Base-by-base conservation (phyloP, 768 basidiomycete species). In the Floccularia luteovirens region DNA sequence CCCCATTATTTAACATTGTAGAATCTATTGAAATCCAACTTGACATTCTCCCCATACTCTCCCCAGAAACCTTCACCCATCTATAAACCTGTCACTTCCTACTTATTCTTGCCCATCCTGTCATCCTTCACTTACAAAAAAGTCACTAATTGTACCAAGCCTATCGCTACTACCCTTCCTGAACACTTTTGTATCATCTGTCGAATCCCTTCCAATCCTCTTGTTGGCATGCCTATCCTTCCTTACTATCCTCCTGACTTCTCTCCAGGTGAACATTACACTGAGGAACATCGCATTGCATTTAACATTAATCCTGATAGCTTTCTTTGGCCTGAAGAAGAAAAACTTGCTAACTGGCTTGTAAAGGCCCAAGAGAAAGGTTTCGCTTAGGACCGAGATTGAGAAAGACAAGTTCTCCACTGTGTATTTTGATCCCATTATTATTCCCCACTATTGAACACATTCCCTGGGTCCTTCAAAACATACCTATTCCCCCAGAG, bases 241-340 rank as follows among this genome's bases (percentile, higher is more conserved):
- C 21, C 27, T 7, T 35, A 37, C 2, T 30, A 42, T 6, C 49
- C 49, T 0, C 44, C 43, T 0, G 35, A 28, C 11, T 53, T 55
- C 38, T 12, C 10, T 5, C 49, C 53, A 3, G 42, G 39, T 1
- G 28, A 24, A 0, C 36, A 54, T 2, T 58, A 57, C 25, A 59
- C 51, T 0, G 13, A 41, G 13, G 59, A 59, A 36, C 5, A 46
- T 2, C 51, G 42, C 24, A 43, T 48, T 0, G 41, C 39, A 0
- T 32, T 56, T 2, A 47, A 56, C 1, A 27, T 50, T 0, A 45
- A 46, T 4, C 38, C 49, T 3, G 22, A 31, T 0, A 45, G 38
- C 1, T 69, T 69, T 39, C 52, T 72, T 0, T 56, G 39, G 48
- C 46, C 49, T 13, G 36, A 38, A 38, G 36, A 38, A 21, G 36